These are phyloP conservation scores for Dittrichia graveolens DNA, from an alignment of 129 eudicot species.

Conservation along the genomic window DNA sequence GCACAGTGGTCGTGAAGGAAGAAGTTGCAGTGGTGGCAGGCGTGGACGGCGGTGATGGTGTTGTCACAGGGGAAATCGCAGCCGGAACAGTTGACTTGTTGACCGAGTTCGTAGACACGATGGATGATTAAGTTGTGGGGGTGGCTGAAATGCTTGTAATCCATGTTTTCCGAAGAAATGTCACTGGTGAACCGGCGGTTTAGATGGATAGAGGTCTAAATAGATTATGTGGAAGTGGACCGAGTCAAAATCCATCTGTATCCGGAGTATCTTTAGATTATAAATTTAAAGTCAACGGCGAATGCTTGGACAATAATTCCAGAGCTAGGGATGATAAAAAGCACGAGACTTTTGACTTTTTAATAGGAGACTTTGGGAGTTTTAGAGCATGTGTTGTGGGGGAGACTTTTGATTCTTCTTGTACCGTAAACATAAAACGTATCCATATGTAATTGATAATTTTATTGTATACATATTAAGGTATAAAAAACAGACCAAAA, in stretches of 20 bases:
- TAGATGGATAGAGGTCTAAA: not conserved
- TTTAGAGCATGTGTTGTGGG: not conserved
- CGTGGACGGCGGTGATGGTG: conserved; percentile 46
- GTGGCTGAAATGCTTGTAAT: conserved; percentile 81
- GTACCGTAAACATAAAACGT: not conserved
- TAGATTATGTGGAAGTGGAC: conserved; percentile 19
- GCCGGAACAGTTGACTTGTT: conserved; percentile 58
- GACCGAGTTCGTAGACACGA: conserved; percentile 45
- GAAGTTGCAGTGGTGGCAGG: conserved; percentile 63
- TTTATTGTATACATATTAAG: too few species aligned
- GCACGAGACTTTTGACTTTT: conserved; percentile 23
- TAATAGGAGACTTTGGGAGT: conserved; percentile 11
- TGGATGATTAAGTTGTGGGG: conserved; percentile 53
- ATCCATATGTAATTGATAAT: too few species aligned
- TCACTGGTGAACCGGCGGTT: not conserved
- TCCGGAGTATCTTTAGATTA: conserved; percentile 1
- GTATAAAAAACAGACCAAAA: too few species aligned
- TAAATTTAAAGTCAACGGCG: conserved; percentile 21
- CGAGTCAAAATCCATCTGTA: conserved; percentile 19
- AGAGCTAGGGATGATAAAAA: not conserved
- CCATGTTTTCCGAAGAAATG: conserved; percentile 40
- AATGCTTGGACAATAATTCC: not conserved
- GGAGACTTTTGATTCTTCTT: not conserved
- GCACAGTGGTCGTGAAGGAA: conserved; percentile 76
- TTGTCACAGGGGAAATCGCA: conserved; percentile 41